Evolutionary conservation across 1,284 basidiomycete species (phyloP), one percentile per base, ranked within the genome.

Genomic region (Sanghuangporus baumii): DNA sequence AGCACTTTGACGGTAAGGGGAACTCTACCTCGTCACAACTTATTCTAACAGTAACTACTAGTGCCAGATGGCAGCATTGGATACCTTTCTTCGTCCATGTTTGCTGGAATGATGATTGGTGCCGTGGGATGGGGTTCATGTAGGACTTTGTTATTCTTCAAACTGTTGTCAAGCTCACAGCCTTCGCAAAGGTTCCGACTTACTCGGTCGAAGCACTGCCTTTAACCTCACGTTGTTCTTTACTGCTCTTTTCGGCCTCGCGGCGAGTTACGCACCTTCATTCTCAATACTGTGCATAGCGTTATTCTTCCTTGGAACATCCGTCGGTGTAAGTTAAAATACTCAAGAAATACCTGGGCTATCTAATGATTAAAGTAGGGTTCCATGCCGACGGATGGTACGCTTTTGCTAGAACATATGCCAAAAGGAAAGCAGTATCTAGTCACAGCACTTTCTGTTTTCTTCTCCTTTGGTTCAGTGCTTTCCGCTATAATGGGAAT

Each of bases 321-420:
- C 95, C 3, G 92, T 98, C 1, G 94, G 93, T 48, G 91, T 92
- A 71, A 70, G 85, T 76, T 60, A 36, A 9, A 47, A 20, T 48
- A 56, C 51, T 7, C 40, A 16, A 50, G 18, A 51, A 51, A 26
- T 40, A 6, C 40, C 11, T n/a, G 36, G 20, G 14, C 9, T 18
- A n/a, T n/a, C 31, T 54, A 16, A 54, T 37, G 16, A 7, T 31
- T 54, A 34, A 26, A 18, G 46, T 62, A 91, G 89, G 90, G 93
- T 9, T 95, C 92, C 1, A 96, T 98, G 94, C 96, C 96, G 0
- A 98, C 95, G 0, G 96, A 98, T 69, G 96, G 96, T 2, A 97
- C 94, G 0, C 84, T 97, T 5, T 86, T 98, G 57, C 81, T 98
- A 3, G 96, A 99, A 73, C 95, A 97, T 70, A 88, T 98, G 76